phyloP scores from a whole-genome alignment of 768 basidiomycete species.

The Brasilioporus rufonigricans region DNA sequence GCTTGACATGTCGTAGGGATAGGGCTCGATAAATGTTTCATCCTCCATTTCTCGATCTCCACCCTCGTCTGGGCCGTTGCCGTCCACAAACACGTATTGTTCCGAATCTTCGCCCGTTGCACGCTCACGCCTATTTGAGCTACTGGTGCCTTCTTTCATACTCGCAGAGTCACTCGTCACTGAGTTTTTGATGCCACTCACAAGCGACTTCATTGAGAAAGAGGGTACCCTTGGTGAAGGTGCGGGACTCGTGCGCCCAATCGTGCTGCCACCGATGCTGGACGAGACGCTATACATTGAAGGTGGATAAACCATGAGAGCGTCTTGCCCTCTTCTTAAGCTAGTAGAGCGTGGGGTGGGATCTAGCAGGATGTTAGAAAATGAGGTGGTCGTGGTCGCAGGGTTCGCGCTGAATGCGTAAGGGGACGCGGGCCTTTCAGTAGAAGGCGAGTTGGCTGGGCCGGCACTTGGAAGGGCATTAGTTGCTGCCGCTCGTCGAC shows the following conservation, averaged over 20 bases:
- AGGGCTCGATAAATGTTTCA: slow-evolving; percentile 22
- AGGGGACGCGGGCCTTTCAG: slow-evolving; percentile 16
- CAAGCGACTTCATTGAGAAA: slow-evolving; percentile 22
- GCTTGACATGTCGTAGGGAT: slow-evolving; percentile 22
- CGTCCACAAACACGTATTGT: slow-evolving; percentile 29
- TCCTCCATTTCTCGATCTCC: slow-evolving; percentile 11
- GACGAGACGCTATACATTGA: slow-evolving; percentile 13
- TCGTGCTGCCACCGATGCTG: slow-evolving; percentile 1
- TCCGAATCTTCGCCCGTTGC: slow-evolving; percentile 16
- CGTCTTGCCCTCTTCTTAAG: slow-evolving; percentile 7
- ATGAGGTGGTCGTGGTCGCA: slow-evolving; percentile 22
- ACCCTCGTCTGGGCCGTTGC: slow-evolving; percentile 5
- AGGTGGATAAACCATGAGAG: slow-evolving; percentile 8
- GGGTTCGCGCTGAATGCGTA: neutral
- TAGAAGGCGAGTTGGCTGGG: slow-evolving; percentile 4
- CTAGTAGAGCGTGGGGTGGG: slow-evolving; percentile 28
- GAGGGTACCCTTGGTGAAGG: slow-evolving; percentile 21
- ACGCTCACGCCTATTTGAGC: neutral
- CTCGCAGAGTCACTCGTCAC: slow-evolving; percentile 15
- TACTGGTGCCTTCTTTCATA: neutral
- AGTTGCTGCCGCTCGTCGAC: slow-evolving; percentile 27
- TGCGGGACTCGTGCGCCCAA: neutral
- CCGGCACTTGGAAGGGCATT: neutral
- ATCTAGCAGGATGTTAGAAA: slow-evolving; percentile 14
- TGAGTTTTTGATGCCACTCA: slow-evolving; percentile 21